Conservation (phyloP, 257 asterid species). For the Forsythia viridissima region DNA sequence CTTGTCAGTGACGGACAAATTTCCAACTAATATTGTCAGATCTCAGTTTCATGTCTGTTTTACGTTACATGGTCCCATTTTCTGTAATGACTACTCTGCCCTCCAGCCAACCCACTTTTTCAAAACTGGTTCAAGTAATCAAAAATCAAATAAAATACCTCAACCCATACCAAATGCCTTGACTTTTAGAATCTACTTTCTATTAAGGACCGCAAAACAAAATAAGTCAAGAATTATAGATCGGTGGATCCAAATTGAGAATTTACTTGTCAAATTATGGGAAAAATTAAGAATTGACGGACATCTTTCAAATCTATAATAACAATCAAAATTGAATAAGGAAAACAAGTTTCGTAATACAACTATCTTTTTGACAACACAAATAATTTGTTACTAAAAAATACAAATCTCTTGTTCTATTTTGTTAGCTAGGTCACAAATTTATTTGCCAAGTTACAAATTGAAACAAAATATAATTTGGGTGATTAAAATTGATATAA, state of each 20-base stretch:
- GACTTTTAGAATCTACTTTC: neutral
- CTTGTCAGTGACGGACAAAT: constrained; percentile 16
- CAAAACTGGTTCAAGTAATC: neutral
- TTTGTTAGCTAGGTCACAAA: no score
- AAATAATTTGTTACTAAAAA: no score
- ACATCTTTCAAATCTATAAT: no score
- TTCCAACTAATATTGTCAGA: neutral
- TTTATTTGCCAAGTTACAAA: no score
- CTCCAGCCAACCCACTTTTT: neutral
- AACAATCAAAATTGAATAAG: neutral
- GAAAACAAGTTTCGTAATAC: no score
- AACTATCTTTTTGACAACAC: no score
- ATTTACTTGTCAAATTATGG: neutral
- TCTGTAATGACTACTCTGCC: constrained; percentile 28
- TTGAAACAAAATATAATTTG: neutral
- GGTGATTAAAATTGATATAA: neutral
- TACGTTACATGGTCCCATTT: neutral
- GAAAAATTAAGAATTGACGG: no score
- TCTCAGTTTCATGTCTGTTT: neutral
- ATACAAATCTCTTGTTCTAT: no score
- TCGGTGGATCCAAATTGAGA: neutral
- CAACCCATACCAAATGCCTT: neutral
- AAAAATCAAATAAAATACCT: neutral
- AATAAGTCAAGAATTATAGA: no score
- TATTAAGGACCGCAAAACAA: no score